Conservation (phyloP, 352 stramenopile species). For the Globisporangium iwayamae region DNA sequence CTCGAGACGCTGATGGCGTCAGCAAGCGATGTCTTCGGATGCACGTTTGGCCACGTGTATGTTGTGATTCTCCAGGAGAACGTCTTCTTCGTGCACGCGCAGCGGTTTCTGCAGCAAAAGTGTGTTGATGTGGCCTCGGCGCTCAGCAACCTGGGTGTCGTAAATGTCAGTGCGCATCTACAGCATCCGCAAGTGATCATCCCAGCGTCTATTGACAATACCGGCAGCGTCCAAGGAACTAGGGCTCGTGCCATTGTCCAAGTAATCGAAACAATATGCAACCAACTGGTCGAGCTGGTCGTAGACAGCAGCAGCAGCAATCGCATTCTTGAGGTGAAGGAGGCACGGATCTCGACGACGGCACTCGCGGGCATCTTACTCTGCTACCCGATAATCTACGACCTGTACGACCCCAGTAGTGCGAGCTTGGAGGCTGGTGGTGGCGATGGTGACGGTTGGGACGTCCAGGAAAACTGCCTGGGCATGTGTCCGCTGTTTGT, state of each 20-base stretch:
- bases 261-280: constrained; percentile 2
- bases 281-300: background rate
- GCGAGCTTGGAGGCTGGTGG: background rate
- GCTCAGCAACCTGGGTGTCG: constrained; percentile 18
- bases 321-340: constrained; percentile 4
- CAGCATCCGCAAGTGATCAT: constrained; percentile 13
- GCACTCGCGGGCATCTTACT: constrained; percentile 39
- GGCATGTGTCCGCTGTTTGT: constrained; percentile 43
- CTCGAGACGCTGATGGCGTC: constrained; percentile 16
- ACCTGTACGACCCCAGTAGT: constrained; percentile 15
- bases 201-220: background rate
- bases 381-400: constrained; percentile 44
- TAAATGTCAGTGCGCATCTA: constrained; percentile 35
- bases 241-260: background rate
- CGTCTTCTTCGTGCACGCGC: constrained; percentile 40
- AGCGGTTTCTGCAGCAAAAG: constrained; percentile 32
- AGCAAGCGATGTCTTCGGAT: background rate
- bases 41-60: constrained; percentile 12
- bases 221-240: background rate
- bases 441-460: constrained; percentile 19
- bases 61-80: constrained; percentile 35
- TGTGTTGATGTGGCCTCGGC: constrained; percentile 20
- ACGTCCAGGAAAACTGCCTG: constrained; percentile 47
- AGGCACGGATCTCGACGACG: constrained; percentile 8
- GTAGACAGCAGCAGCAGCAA: background rate